phyloP scores from a whole-genome alignment of 768 basidiomycete genomes.

The Naganishia vaughanmartiniae region DNA sequence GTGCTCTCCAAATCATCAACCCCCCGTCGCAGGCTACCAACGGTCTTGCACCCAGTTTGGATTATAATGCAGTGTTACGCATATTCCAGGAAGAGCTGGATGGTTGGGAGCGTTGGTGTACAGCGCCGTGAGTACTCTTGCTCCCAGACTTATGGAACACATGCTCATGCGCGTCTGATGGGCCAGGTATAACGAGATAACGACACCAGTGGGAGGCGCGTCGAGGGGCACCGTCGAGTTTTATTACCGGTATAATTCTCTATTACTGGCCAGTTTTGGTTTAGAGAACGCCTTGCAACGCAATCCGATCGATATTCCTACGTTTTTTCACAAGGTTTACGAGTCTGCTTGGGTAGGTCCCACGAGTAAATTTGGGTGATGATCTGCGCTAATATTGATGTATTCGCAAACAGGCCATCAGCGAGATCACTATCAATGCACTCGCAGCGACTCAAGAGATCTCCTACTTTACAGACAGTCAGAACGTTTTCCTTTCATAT shows the following conservation, averaged over 20 bases:
- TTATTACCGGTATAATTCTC: slow-evolving; percentile 73
- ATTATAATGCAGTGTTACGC: slow-evolving; percentile 58
- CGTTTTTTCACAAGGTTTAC: slow-evolving; percentile 50
- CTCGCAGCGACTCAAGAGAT: slow-evolving; percentile 73
- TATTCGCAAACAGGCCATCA: slow-evolving; percentile 49
- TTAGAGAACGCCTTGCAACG: slow-evolving; percentile 88
- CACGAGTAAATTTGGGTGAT: not conserved
- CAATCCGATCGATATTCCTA: slow-evolving; percentile 49
- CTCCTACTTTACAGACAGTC: slow-evolving; percentile 82
- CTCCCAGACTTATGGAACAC: not conserved
- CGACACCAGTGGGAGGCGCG: slow-evolving; percentile 39
- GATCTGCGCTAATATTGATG: not conserved
- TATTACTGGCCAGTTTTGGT: slow-evolving; percentile 93
- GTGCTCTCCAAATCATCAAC: slow-evolving; percentile 86
- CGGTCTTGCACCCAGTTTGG: slow-evolving; percentile 76
- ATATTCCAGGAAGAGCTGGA: slow-evolving; percentile 31
- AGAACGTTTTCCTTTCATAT: slow-evolving; percentile 88
- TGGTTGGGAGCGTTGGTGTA: slow-evolving; percentile 27
- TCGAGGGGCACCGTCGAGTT: slow-evolving; percentile 61
- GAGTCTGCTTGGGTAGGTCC: slow-evolving; percentile 46
- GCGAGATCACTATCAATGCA: slow-evolving; percentile 66
- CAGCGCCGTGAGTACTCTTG: not conserved
- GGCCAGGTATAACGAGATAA: slow-evolving; percentile 4
- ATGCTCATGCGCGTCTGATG: not conserved
- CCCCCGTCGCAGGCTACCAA: slow-evolving; percentile 69